Base-by-base conservation (phyloP, 257 asterid species). In the Solanum bulbocastanum region DNA sequence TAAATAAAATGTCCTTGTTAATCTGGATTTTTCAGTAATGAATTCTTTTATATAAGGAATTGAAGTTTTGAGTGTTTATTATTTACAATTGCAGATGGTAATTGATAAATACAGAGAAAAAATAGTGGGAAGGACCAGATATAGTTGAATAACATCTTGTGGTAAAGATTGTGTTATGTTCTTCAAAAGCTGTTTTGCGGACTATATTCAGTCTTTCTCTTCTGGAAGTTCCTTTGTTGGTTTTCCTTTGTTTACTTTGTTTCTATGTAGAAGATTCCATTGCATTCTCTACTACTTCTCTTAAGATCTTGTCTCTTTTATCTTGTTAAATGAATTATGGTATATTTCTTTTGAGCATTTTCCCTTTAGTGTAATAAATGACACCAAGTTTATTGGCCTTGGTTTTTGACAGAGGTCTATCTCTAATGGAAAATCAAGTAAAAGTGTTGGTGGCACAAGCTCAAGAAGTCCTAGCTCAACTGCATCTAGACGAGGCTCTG, bases 401-500 rank as follows among this genome's bases (percentile, higher is more conserved):
- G 85, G 87, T 72, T 22, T 66, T 81, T 89, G 71, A 49, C 90
- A 96, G 98, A 96, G 98, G 90, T 76, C 83, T 23, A 78, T 87
- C 52, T 73, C 92, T 90, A 95, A 94, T 87, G 98, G 95, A 78
- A 96, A 91, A 88, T 84, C 94, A 85, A 81, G 92, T 36, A 94
- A 93, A 92, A 94, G 93, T 88, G 88, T 78, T 23, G 84, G 92
- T 89, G 94, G 93, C 76, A 83, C 92, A 87, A 75, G 98, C 88
- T 87, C 93, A 87, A 91, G 91, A 90, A 90, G 86, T 90, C 88
- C 93, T 37, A 89, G 90, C 88, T 89, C 96, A 86, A 90, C 93
- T 93, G 89, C 94, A 88, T 92, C 96, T 23, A 96, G 91, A 88
- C 91, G 96, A 79, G 94, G 94, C 85, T 88, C 96, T 4, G 95